Evolutionary conservation across 768 basidiomycete species (phyloP).

Genomic region (Psilocybe sp.): DNA sequence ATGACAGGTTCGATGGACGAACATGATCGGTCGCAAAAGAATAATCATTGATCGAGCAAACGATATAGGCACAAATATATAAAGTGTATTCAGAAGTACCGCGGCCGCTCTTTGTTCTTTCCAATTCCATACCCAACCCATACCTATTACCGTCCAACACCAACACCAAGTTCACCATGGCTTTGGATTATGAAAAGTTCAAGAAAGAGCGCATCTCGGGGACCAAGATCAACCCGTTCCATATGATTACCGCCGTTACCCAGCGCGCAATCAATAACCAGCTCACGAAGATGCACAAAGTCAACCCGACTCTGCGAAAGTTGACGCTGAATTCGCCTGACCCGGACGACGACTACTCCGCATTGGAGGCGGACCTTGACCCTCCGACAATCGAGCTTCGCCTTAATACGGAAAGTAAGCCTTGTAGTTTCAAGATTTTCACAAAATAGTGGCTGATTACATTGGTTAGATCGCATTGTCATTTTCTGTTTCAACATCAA

Average conservation of each 20-base stretch:
- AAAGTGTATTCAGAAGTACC: too few relatives aligned
- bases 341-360: background rate
- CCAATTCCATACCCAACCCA: too few relatives aligned
- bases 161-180: background rate
- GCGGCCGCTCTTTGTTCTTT: too few relatives aligned
- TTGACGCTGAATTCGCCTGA: background rate
- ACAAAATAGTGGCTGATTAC: background rate
- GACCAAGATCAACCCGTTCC: background rate
- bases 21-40: too few relatives aligned
- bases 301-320: background rate
- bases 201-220: background rate
- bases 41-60: too few relatives aligned
- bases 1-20: too few relatives aligned
- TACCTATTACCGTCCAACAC: too few relatives aligned
- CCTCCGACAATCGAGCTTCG: background rate
- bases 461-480: background rate
- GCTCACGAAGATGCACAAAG: background rate
- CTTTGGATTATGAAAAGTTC: background rate
- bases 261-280: background rate
- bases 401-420: background rate
- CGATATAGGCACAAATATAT: too few relatives aligned
- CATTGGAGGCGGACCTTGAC: background rate
- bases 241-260: background rate
- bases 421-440: background rate
- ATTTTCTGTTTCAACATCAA: background rate